Evolutionary conservation across 805 yeast genomes (phyloP).

Genomic region (Yarrowia sp.): DNA sequence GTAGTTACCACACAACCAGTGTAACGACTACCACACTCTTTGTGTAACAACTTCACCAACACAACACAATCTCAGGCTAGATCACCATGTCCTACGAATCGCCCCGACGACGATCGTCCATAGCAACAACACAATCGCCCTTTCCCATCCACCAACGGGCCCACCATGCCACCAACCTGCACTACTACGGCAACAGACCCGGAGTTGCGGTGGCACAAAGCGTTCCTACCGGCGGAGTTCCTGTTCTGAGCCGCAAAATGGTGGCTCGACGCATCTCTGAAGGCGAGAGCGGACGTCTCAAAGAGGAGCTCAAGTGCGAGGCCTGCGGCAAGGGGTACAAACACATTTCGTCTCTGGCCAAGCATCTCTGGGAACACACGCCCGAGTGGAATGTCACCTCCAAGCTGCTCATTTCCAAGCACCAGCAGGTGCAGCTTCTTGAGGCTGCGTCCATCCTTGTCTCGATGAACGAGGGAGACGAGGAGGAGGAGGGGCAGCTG

Average conservation of each 20-base stretch:
- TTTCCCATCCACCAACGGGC: conserved; percentile 25
- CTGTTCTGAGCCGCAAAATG: conserved; percentile 45
- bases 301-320: conserved; percentile 82
- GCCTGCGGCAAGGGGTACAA: conserved; percentile 91
- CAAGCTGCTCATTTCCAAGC: conserved; percentile 75
- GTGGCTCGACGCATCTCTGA: conserved; percentile 81
- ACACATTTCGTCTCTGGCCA: conserved; percentile 82
- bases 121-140: conserved; percentile 14
- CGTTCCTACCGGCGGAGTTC: conserved; percentile 31
- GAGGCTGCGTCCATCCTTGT: conserved; percentile 73
- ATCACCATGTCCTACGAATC: conserved; percentile 19
- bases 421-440: conserved; percentile 79
- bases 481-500: conserved; percentile 28
- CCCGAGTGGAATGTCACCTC: conserved; percentile 92
- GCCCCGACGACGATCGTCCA: conserved; percentile 20
- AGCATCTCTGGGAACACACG: conserved; percentile 90
- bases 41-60: no score
- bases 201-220: conserved; percentile 11
- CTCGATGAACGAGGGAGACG: conserved; percentile 56
- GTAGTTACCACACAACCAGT: not conserved
- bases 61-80: not conserved
- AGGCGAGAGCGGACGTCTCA: conserved; percentile 80
- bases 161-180: conserved; percentile 23
- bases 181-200: conserved; percentile 13
- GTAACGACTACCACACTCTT: not conserved